Evolutionary conservation across 2,329 filamentous ascomycete species (phyloP).

Genomic region (Rutstroemia sp.): DNA sequence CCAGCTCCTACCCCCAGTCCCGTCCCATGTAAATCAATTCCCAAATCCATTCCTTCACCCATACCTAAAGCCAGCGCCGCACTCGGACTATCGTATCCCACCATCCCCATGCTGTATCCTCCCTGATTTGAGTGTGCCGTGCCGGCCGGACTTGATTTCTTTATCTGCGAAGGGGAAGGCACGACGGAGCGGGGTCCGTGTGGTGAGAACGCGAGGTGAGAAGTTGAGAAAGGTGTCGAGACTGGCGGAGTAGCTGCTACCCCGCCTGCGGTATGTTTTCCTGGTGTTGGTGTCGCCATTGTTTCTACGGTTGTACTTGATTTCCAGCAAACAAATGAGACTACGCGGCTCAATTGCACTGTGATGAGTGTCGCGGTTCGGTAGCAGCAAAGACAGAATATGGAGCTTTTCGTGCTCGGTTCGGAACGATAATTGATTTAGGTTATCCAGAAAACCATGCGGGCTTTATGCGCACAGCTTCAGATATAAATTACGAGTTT

Average conservation of each 20-base stretch:
- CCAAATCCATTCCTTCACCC: constrained; percentile 40
- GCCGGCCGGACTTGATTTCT: constrained; percentile 35
- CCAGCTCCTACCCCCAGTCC: constrained; percentile 15
- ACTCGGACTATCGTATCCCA: constrained; percentile 55
- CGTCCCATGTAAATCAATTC: constrained; percentile 25
- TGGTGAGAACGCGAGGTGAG: constrained; percentile 51
- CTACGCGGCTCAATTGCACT: background rate
- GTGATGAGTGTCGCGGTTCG: background rate
- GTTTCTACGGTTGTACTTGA: background rate
- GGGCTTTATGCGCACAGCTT: too few species aligned
- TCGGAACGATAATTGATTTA: too few species aligned
- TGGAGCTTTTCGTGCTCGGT: too few species aligned
- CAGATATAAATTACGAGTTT: too few species aligned
- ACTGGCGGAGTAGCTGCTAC: constrained; percentile 52
- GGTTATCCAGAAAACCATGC: too few species aligned
- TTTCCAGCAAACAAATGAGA: background rate
- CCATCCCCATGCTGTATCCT: constrained; percentile 32
- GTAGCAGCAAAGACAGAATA: too few species aligned
- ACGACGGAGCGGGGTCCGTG: constrained; percentile 36
- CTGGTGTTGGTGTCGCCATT: constrained; percentile 31
- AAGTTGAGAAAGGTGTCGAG: constrained; percentile 56
- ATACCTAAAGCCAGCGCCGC: constrained; percentile 52
- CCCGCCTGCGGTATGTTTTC: constrained; percentile 17
- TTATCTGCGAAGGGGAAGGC: constrained; percentile 56
- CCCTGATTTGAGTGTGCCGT: constrained; percentile 41